These are phyloP conservation scores for Bryoerythrophyllum caledonicum DNA, from an alignment of 225 moss, liverwort and hornwort species.

Conservation along the genomic window DNA sequence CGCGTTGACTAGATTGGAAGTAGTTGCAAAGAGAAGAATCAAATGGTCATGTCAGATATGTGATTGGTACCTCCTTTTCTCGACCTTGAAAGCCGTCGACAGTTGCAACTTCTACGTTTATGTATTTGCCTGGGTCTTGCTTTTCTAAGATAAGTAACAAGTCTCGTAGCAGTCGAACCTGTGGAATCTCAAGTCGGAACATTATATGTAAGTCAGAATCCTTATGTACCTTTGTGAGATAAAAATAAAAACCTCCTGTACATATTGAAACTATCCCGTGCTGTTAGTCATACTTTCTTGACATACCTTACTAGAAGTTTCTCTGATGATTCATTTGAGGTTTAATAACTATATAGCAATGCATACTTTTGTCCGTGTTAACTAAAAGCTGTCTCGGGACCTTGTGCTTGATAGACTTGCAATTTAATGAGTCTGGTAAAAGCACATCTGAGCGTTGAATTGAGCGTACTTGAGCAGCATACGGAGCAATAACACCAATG, in stretches of 20 bases:
- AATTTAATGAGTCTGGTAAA: neutral
- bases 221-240: too few species aligned
- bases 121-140: slow-evolving; percentile 48
- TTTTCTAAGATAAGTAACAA: slow-evolving; percentile 51
- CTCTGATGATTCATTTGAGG: too few species aligned
- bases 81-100: slow-evolving; percentile 97
- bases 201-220: neutral
- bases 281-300: too few species aligned
- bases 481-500: slow-evolving; percentile 86
- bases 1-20: neutral
- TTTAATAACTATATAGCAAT: too few species aligned
- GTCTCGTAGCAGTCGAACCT: slow-evolving; percentile 82
- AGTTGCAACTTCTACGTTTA: slow-evolving; percentile 79
- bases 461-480: slow-evolving; percentile 77
- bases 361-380: neutral
- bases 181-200: slow-evolving; percentile 27
- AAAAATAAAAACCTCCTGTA: too few species aligned
- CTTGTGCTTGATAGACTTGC: neutral
- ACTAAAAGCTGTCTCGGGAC: neutral
- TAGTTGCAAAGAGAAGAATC: too few species aligned
- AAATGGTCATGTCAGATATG: neutral
- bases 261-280: too few species aligned
- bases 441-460: neutral
- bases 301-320: too few species aligned
- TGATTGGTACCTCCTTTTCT: slow-evolving; percentile 90